phyloP scores from a whole-genome alignment of 352 stramenopile species.

The Lagenidium giganteum region DNA sequence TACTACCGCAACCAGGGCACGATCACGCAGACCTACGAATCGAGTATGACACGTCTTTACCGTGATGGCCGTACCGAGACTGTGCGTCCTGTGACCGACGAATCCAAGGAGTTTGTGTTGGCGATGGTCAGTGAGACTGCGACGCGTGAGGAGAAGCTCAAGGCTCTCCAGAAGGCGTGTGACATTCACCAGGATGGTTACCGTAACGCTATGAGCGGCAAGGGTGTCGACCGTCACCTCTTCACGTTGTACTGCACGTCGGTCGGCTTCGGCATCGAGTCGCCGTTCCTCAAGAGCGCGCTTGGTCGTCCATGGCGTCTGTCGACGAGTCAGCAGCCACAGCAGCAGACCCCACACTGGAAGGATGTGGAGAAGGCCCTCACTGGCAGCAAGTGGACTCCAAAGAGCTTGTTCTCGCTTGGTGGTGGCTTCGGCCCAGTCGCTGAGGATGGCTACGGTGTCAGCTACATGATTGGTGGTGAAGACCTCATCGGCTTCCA shows the following conservation, averaged over 20 bases:
- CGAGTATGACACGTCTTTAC: conserved; percentile 95
- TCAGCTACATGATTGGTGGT: conserved; percentile 89
- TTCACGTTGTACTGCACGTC: conserved; percentile 93
- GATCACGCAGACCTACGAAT: conserved; percentile 97
- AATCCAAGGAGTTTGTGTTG: conserved; percentile 89
- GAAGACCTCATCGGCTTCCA: conserved; percentile 90
- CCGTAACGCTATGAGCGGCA: conserved; percentile 82
- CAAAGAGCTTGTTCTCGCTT: conserved; percentile 61
- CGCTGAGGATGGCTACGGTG: conserved; percentile 86
- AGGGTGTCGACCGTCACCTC: conserved; percentile 94
- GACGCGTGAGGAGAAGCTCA: conserved; percentile 71
- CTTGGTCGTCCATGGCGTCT: conserved; percentile 81
- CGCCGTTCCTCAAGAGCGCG: conserved; percentile 84
- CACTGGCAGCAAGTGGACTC: conserved; percentile 39
- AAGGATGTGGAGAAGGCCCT: conserved; percentile 62
- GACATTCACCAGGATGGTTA: conserved; percentile 91
- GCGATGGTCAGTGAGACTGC: conserved; percentile 71
- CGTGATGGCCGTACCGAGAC: conserved; percentile 94
- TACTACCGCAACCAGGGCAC: conserved; percentile 91
- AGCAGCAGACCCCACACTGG: conserved; percentile 86
- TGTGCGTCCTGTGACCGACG: conserved; percentile 87
- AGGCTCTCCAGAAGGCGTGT: conserved; percentile 85
- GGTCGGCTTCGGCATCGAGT: conserved; percentile 82
- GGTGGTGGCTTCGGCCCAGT: conserved; percentile 88
- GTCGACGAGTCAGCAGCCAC: conserved; percentile 87